Conservation (phyloP, 208 protist genomes). For the Wallacemonas sp. region DNA sequence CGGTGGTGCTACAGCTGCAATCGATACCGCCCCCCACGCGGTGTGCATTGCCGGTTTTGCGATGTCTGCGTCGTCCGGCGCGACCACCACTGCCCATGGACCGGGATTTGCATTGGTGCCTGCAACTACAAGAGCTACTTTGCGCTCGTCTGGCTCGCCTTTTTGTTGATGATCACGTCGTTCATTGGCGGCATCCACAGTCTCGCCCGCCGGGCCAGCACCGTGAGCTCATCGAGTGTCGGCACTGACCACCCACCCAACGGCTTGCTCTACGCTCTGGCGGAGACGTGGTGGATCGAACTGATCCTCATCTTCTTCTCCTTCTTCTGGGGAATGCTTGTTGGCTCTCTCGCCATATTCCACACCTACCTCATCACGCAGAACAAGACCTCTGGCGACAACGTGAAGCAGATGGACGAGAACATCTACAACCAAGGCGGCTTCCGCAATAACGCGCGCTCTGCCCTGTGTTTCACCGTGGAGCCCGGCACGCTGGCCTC, state of each 20-base stretch:
- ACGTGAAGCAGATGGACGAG: conserved; percentile 27
- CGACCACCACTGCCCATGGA: conserved; percentile 95
- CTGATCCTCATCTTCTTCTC: conserved; percentile 56
- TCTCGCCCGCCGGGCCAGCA: conserved; percentile 28
- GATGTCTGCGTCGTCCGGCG: conserved; percentile 82
- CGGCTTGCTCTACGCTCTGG: conserved; percentile 40
- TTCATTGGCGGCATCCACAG: conserved; percentile 55
- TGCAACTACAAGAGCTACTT: conserved; percentile 86
- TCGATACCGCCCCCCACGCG: conserved; percentile 73
- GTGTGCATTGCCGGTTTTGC: conserved; percentile 88
- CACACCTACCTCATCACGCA: conserved; percentile 68
- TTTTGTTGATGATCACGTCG: conserved; percentile 36
- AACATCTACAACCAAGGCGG: conserved; percentile 67
- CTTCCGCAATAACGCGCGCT: conserved; percentile 39
- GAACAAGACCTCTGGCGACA: conserved; percentile 72
- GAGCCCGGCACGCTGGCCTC: not conserved
- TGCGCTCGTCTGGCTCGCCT: conserved; percentile 55
- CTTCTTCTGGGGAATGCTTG: conserved; percentile 37
- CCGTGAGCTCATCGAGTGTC: conserved; percentile 6
- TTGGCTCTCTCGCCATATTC: conserved; percentile 48
- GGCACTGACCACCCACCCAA: conserved; percentile 10
- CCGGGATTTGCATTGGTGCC: conserved; percentile 87
- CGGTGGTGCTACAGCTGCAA: conserved; percentile 90
- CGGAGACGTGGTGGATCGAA: conserved; percentile 72
- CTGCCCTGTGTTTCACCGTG: conserved; percentile 29